Conservation (phyloP, 1,139 yeast species). For the Eremothecium cymbalariae region DNA sequence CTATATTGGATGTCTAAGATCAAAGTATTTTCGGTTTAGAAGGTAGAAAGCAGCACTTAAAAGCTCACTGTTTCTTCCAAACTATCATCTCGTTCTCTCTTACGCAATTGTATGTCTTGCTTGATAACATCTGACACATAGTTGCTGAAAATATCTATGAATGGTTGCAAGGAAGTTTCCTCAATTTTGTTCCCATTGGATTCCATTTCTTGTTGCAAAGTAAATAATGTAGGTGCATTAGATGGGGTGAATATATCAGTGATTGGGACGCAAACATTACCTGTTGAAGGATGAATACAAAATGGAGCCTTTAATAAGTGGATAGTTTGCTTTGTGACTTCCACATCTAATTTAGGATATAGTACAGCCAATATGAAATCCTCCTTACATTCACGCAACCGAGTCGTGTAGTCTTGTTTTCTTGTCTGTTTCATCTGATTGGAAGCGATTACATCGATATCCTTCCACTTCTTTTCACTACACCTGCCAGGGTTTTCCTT, state of each 20-base stretch:
- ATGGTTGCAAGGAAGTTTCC: slow-evolving; percentile 66
- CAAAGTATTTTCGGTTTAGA: no score
- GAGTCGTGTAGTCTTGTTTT: slow-evolving; percentile 26
- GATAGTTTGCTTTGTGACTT: slow-evolving; percentile 81
- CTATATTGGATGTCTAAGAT: no score
- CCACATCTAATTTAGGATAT: slow-evolving; percentile 89
- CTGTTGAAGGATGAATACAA: slow-evolving; percentile 95
- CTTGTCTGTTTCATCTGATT: slow-evolving; percentile 42
- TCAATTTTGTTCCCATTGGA: slow-evolving; percentile 43
- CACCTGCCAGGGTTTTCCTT: slow-evolving; percentile 38
- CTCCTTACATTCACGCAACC: slow-evolving; percentile 61
- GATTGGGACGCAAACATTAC: slow-evolving; percentile 95
- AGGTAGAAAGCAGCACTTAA: no score
- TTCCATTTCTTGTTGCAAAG: slow-evolving; percentile 40
- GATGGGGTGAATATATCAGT: slow-evolving; percentile 61
- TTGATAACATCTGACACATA: slow-evolving; percentile 53
- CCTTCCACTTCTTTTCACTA: slow-evolving; percentile 68
- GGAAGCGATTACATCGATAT: slow-evolving; percentile 48
- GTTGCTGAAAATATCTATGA: slow-evolving; percentile 58
- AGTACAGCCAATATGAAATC: slow-evolving; percentile 72
- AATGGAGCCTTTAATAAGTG: slow-evolving; percentile 97
- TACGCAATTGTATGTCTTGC: slow-evolving; percentile 42
- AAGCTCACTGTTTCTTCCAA: slow-evolving; percentile 5
- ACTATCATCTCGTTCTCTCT: slow-evolving; percentile 40
- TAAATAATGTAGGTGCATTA: slow-evolving; percentile 67